These are phyloP conservation scores for Lodderomyces oxycetoniae DNA, from an alignment of 1,139 yeast species.

Conservation along the genomic window DNA sequence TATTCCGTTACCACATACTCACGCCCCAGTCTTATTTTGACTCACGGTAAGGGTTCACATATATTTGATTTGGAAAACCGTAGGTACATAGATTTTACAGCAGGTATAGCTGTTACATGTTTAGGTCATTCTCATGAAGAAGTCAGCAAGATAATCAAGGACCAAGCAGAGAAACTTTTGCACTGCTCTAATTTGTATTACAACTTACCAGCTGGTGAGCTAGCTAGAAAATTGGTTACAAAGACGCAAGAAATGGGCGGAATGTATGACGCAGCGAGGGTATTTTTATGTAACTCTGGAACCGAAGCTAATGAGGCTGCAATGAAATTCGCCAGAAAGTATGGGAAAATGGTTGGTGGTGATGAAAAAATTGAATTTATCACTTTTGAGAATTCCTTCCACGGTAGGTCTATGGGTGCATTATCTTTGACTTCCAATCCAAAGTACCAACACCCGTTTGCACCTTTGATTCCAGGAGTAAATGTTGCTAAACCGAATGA, in stretches of 20 bases:
- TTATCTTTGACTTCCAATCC: slow-evolving; percentile 87
- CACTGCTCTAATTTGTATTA: slow-evolving; percentile 86
- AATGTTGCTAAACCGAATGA: slow-evolving; percentile 58
- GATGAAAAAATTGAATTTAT: slow-evolving; percentile 68
- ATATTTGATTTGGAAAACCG: slow-evolving; percentile 75
- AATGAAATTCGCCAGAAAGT: slow-evolving; percentile 86
- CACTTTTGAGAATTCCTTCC: slow-evolving; percentile 85
- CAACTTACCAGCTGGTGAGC: slow-evolving; percentile 77
- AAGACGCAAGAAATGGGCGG: slow-evolving; percentile 70
- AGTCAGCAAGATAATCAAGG: slow-evolving; percentile 61
- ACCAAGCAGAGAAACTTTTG: slow-evolving; percentile 68
- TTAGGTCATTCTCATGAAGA: slow-evolving; percentile 82
- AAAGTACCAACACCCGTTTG: slow-evolving; percentile 86
- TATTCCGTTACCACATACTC: slow-evolving; percentile 79
- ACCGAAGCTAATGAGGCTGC: slow-evolving; percentile 99
- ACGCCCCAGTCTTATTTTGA: slow-evolving; percentile 67
- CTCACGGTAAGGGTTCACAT: slow-evolving; percentile 69
- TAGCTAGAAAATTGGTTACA: slow-evolving; percentile 66
- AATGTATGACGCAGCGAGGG: slow-evolving; percentile 72
- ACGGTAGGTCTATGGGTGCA: slow-evolving; percentile 94
- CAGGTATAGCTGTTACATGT: slow-evolving; percentile 96
- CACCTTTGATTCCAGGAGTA: slow-evolving; percentile 86
- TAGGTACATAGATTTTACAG: slow-evolving; percentile 82
- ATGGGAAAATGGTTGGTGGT: slow-evolving; percentile 56
- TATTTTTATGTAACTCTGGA: slow-evolving; percentile 90